These are phyloP conservation scores for Epichloe bromicola DNA, from an alignment of 2,329 filamentous ascomycete species.

Conservation along the genomic window DNA sequence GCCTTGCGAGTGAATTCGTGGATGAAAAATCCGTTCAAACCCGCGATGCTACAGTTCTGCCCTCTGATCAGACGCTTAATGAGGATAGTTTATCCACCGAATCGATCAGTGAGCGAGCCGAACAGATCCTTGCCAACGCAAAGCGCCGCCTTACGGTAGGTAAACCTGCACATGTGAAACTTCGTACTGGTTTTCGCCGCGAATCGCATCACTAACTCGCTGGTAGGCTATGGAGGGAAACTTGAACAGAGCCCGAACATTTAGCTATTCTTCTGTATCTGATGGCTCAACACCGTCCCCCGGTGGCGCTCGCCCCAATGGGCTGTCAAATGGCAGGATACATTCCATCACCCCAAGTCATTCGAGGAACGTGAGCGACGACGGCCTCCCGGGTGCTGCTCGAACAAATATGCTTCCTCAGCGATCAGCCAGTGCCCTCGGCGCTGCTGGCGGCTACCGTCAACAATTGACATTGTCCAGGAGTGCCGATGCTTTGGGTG, in stretches of 20 bases:
- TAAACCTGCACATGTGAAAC: conserved; percentile 5
- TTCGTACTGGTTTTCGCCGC: background rate
- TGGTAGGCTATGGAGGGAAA: conserved; percentile 85
- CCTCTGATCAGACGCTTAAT: conserved; percentile 8
- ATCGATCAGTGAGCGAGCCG: conserved; percentile 68
- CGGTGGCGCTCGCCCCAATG: conserved; percentile 18
- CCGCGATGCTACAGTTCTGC: conserved; percentile 6
- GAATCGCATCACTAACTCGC: background rate
- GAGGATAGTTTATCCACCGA: conserved; percentile 58
- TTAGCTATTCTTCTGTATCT: conserved; percentile 33
- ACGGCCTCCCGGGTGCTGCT: conserved; percentile 13
- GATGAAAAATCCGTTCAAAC: conserved; percentile 27
- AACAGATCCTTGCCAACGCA: conserved; percentile 84
- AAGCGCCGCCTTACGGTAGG: conserved; percentile 78
- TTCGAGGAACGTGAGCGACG: conserved; percentile 21
- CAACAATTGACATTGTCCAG: conserved; percentile 32
- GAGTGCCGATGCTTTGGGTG: conserved; percentile 29
- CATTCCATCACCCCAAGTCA: conserved; percentile 11
- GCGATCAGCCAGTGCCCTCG: conserved; percentile 52
- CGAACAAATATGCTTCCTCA: conserved; percentile 27
- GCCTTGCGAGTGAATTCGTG: conserved; percentile 43
- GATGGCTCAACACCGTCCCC: conserved; percentile 40
- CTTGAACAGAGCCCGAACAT: conserved; percentile 61
- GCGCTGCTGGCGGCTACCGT: conserved; percentile 44
- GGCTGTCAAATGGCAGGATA: conserved; percentile 10